Evolutionary conservation across 2,329 filamentous ascomycete genomes (phyloP).

Genomic region (Thermomyces lanuginosus): DNA sequence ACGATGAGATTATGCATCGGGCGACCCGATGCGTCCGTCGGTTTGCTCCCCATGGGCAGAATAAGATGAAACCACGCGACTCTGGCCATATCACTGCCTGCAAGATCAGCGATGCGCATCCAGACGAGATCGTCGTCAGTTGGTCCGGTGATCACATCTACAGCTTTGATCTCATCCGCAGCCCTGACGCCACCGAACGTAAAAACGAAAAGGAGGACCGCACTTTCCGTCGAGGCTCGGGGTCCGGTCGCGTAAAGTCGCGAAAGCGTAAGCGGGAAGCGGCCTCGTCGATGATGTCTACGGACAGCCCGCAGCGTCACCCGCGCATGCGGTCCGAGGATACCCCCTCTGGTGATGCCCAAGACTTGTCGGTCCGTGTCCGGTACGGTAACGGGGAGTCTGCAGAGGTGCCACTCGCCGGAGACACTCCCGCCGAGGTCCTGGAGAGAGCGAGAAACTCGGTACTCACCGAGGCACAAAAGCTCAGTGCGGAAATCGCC

Average conservation of each 20-base stretch:
- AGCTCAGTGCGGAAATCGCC: conserved; percentile 39
- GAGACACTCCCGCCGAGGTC: conserved; percentile 16
- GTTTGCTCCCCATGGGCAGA: conserved; percentile 47
- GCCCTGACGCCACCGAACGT: conserved; percentile 39
- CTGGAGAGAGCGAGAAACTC: conserved; percentile 28
- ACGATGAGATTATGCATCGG: conserved; percentile 39
- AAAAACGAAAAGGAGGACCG: conserved; percentile 21
- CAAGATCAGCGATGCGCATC: conserved; percentile 53
- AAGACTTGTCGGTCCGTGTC: conserved; percentile 38
- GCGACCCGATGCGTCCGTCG: conserved; percentile 50
- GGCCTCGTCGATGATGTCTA: conserved; percentile 27
- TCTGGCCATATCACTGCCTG: conserved; percentile 52
- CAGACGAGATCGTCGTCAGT: conserved; percentile 51
- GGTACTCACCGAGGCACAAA: conserved; percentile 37
- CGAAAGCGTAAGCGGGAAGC: conserved; percentile 44
- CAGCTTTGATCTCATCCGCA: conserved; percentile 47
- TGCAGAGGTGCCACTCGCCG: conserved; percentile 38
- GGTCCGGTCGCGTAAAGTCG: conserved; percentile 20
- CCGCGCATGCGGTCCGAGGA: conserved; percentile 32
- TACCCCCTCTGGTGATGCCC: conserved; percentile 17
- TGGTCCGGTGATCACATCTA: conserved; percentile 54
- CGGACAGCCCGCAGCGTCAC: conserved; percentile 28
- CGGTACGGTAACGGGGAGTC: conserved; percentile 44
- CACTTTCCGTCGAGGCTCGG: conserved; percentile 12
- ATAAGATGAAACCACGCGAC: conserved; percentile 29